A percentile compares a stretch with the other conserved stretches of the same genome.
Conservation (phyloP, 148 eudicot genomes). For the Heliamphora exappendiculata region DNA sequence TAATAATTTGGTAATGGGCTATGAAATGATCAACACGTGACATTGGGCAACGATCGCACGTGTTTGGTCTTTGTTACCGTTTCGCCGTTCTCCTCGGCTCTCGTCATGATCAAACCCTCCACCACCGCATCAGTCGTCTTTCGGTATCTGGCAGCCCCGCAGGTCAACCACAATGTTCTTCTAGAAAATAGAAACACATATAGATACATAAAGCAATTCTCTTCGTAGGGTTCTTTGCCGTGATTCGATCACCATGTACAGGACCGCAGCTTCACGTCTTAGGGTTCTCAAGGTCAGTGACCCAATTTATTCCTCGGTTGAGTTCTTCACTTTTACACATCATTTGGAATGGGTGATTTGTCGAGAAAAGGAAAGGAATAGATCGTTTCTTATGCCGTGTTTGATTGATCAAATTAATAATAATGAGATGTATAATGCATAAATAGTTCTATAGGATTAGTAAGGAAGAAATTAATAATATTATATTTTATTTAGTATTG, state of each 20-base stretch:
- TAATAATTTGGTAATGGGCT: too few species aligned
- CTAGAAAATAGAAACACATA: conserved; percentile 3
- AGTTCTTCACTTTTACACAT: not conserved
- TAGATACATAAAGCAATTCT: not conserved
- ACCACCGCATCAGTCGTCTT: not conserved
- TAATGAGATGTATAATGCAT: too few species aligned
- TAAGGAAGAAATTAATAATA: too few species aligned
- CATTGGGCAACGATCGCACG: not conserved
- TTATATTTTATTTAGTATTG: too few species aligned
- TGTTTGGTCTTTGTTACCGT: not conserved
- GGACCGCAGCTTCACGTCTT: conserved; percentile 33
- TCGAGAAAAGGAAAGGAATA: too few species aligned
- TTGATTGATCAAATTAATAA: too few species aligned
- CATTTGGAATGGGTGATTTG: not conserved
- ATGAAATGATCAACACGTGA: not conserved
- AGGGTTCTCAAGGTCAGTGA: conserved; percentile 26
- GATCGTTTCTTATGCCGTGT: too few species aligned
- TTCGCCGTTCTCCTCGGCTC: not conserved
- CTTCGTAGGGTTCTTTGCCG: not conserved
- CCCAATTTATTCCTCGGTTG: not conserved
- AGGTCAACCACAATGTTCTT: not conserved
- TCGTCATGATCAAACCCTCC: not conserved
- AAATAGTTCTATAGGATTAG: too few species aligned
- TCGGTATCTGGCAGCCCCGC: not conserved
- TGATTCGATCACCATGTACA: conserved; percentile 25